Percentiles rank a stretch among this genome's conserved stretches.
These are phyloP conservation scores for Globisporangium mamillatum DNA, from an alignment of 352 stramenopile species.

Conservation along the genomic window DNA sequence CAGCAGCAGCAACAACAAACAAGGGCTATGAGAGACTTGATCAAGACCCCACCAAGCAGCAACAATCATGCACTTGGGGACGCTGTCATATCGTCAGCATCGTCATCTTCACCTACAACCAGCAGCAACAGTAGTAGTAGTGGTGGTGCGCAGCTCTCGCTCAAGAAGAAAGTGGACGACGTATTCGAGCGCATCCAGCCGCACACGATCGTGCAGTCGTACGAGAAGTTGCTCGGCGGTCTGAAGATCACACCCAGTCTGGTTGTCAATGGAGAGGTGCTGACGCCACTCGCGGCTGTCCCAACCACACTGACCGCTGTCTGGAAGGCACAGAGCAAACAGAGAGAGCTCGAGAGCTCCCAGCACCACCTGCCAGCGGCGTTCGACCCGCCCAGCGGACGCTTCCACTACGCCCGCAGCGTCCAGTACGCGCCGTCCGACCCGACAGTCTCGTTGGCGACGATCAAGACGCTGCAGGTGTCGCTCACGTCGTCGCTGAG, in stretches of 20 bases:
- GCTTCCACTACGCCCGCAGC: conserved; percentile 36
- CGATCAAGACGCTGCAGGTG: conserved; percentile 27
- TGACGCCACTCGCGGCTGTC: conserved; percentile 20
- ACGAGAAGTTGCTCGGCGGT: conserved; percentile 35
- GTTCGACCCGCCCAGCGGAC: conserved; percentile 25
- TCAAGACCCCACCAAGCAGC: conserved; percentile 14
- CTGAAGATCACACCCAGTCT: conserved; percentile 33
- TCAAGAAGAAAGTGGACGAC: conserved; percentile 43
- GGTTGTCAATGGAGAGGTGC: conserved; percentile 36
- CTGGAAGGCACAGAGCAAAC: conserved; percentile 17
- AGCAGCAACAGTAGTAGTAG: not conserved
- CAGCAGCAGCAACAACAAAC: not conserved
- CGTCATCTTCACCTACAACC: not conserved
- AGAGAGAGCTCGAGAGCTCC: not conserved
- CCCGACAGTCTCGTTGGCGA: conserved; percentile 26
- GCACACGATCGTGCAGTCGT: conserved; percentile 52
- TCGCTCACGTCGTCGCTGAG: conserved; percentile 21
- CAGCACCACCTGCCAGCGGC: not conserved
- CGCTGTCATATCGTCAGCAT: not conserved
- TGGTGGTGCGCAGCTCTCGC: not conserved
- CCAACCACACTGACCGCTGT: conserved; percentile 17
- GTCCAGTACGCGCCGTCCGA: conserved; percentile 28
- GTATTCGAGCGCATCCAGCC: conserved; percentile 50
- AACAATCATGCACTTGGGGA: not conserved
- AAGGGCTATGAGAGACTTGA: not conserved